Evolutionary conservation across 768 basidiomycete species (phyloP).

Genomic region (Cubamyces lactineus): DNA sequence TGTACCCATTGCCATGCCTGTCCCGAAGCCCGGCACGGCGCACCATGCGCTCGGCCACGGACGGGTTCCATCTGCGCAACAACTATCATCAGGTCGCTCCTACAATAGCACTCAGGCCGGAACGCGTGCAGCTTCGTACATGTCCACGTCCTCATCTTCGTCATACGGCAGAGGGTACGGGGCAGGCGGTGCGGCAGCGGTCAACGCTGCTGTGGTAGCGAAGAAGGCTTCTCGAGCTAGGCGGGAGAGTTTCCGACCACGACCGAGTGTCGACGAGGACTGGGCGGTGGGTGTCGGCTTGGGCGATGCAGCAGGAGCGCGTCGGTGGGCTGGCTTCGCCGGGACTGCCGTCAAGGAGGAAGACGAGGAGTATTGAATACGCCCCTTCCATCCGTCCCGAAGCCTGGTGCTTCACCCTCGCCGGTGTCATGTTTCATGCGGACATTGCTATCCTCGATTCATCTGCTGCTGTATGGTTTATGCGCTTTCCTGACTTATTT

Average conservation of each 20-base stretch:
- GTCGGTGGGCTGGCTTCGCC: constrained; percentile 34
- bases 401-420: neutral
- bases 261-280: constrained; percentile 66
- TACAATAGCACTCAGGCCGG: constrained; percentile 20
- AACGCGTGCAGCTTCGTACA: constrained; percentile 23
- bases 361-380: constrained; percentile 33
- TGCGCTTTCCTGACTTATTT: constrained; percentile 8
- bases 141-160: constrained; percentile 29
- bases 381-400: neutral
- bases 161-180: constrained; percentile 20
- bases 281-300: constrained; percentile 15
- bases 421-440: constrained; percentile 12
- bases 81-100: constrained; percentile 29
- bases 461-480: constrained; percentile 10
- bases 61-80: constrained; percentile 40
- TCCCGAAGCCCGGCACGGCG: constrained; percentile 53
- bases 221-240: constrained; percentile 57
- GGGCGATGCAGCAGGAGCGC: constrained; percentile 14
- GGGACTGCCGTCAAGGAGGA: constrained; percentile 38
- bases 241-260: constrained; percentile 83
- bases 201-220: constrained; percentile 33
- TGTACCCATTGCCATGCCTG: constrained; percentile 49
- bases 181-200: constrained; percentile 16
- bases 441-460: constrained; percentile 14
- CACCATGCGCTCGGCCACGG: constrained; percentile 63